Conservation (phyloP, 2,329 filamentous ascomycete genomes). For the Esteya vermicola region DNA sequence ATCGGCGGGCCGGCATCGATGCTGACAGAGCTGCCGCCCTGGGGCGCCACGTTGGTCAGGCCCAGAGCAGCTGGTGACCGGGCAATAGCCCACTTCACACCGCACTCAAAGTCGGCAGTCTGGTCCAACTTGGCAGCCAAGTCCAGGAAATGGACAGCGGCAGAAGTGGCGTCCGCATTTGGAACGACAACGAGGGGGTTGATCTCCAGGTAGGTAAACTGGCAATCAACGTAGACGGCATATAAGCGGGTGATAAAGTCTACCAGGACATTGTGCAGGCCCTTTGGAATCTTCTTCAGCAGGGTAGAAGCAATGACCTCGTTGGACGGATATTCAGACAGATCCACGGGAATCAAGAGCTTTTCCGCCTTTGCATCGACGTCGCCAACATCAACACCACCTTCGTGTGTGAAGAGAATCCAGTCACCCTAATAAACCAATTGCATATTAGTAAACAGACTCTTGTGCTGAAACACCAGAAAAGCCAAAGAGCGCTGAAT, state of each 20-base stretch:
- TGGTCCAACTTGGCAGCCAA: slow-evolving; percentile 97
- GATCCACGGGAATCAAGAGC: slow-evolving; percentile 91
- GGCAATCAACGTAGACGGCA: slow-evolving; percentile 97
- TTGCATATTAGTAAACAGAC: too few relatives aligned
- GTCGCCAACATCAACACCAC: slow-evolving; percentile 98
- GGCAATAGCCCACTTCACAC: slow-evolving; percentile 96
- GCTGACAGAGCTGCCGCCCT: slow-evolving; percentile 62
- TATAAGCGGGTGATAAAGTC: slow-evolving; percentile 99
- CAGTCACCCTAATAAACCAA: slow-evolving; percentile 64
- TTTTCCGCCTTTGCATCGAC: slow-evolving; percentile 98
- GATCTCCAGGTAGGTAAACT: slow-evolving; percentile 99
- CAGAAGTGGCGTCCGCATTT: slow-evolving; percentile 81
- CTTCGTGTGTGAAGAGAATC: slow-evolving; percentile 99
- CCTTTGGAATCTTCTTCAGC: slow-evolving; percentile 85
- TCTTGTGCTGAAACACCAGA: too few relatives aligned
- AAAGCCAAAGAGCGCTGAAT: too few relatives aligned
- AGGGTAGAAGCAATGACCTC: slow-evolving; percentile 75
- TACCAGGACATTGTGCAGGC: slow-evolving; percentile 93
- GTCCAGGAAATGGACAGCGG: slow-evolving; percentile 94
- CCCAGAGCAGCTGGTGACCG: slow-evolving; percentile 82
- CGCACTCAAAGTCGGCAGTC: slow-evolving; percentile 98
- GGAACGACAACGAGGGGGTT: slow-evolving; percentile 98
- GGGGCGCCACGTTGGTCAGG: slow-evolving; percentile 50
- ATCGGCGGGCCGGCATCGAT: slow-evolving; percentile 95
- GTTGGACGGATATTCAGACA: slow-evolving; percentile 89